Evolutionary conservation across 140 eudicot genomes (phyloP).

Genomic region (Flaveria floridana): DNA sequence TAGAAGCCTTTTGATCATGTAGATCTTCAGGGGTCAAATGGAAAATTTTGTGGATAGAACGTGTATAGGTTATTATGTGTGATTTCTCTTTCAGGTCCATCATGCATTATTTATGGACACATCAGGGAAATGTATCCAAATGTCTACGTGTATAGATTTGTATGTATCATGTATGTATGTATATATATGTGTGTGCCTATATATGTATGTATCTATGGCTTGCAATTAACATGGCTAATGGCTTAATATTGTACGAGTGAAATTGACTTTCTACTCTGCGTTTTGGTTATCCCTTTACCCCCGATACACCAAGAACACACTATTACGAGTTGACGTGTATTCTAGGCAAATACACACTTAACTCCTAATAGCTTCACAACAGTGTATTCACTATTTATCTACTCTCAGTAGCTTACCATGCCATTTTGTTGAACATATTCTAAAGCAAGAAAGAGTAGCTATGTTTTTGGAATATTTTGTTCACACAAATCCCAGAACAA

Average conservation of each 20-base stretch:
- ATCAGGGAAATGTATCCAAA: background rate
- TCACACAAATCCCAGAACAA: background rate
- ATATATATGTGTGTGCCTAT: no score
- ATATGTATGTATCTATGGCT: no score
- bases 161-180: background rate
- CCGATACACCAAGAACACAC: no score
- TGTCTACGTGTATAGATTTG: no score
- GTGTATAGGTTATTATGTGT: slow-evolving; percentile 18
- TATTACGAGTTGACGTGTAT: no score
- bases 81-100: slow-evolving; percentile 8
- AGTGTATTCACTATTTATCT: background rate
- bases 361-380: background rate
- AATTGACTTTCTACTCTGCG: no score
- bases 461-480: background rate
- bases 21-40: slow-evolving; percentile 21
- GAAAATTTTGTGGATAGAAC: slow-evolving; percentile 21
- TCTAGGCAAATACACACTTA: background rate
- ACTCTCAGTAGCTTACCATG: background rate
- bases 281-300: no score
- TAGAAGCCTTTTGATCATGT: slow-evolving; percentile 12
- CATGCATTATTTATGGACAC: background rate
- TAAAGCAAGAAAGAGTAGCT: background rate
- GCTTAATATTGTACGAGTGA: no score
- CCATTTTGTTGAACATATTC: background rate
- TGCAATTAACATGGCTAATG: no score